These are phyloP conservation scores for Geopyxis carbonaria DNA, from an alignment of 495 filamentous ascomycete genomes.

Conservation along the genomic window DNA sequence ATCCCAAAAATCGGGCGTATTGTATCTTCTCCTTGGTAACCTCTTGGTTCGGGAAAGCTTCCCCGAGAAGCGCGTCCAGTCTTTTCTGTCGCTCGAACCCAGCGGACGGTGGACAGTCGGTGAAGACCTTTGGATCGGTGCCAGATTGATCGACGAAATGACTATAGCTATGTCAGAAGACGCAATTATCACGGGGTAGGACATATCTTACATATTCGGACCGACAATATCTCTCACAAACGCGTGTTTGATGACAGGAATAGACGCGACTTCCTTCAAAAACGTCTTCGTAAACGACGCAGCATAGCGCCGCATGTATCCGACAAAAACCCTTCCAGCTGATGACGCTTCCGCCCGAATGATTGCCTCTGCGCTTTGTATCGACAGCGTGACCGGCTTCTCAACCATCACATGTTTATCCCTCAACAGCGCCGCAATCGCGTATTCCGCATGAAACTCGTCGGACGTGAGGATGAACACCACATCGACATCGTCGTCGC, in stretches of 20 bases:
- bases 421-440: slow-evolving; percentile 32
- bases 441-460: slow-evolving; percentile 35
- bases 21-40: no score
- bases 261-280: slow-evolving; percentile 34
- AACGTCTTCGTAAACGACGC: slow-evolving; percentile 34
- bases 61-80: no score
- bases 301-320: slow-evolving; percentile 39
- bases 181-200: no score
- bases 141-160: slow-evolving; percentile 34
- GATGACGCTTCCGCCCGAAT: slow-evolving; percentile 28
- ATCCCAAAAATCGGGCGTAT: slow-evolving; percentile 17
- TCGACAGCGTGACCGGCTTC: slow-evolving; percentile 34
- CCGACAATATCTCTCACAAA: no score
- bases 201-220: no score
- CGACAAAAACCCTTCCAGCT: slow-evolving; percentile 36
- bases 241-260: no score
- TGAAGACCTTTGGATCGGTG: slow-evolving; percentile 30
- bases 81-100: no score
- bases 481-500: slow-evolving; percentile 30
- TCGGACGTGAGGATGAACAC: slow-evolving; percentile 37
- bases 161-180: no score
- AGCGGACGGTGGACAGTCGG: no score
- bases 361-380: slow-evolving; percentile 29
- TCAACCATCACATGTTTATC: slow-evolving; percentile 41
- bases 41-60: no score